Base-by-base conservation (phyloP, 257 asterid species). In the Jasminum sambac region DNA sequence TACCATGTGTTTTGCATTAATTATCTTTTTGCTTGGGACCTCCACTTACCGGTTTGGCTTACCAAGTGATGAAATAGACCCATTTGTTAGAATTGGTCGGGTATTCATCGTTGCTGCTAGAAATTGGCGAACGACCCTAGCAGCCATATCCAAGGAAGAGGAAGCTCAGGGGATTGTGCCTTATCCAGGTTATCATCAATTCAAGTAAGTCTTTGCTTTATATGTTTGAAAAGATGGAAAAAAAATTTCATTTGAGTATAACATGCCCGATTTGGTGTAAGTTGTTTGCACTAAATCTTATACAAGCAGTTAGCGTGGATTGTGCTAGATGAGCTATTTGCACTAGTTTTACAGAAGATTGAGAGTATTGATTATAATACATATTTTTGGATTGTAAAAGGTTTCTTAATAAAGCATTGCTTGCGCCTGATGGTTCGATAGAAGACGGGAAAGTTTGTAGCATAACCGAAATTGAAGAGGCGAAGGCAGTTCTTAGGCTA, bases 381-480 rank as follows among this genome's bases (percentile, higher is more conserved):
- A 11, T 63, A 5, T 14, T 8, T 64, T 64, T 64, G 11, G 11
- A 0, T 10, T 64, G 23, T 19, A 55, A 66, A n/a, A 76, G 73
- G 64, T 71, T 59, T 63, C 80, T 76, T 16, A 36, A 66, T 30
- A 50, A 70, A 68, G 66, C 79, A 1, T 38, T 75, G 66, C 70
- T 75, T 39, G 67, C 68, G 30, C 64, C 40, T 2, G 41, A 65
- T 58, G 76, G 30, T 43, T 12, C 26, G 13, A 10, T 2, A 16
- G 65, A 58, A 63, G 36, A 76, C 16, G 25, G 61, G 11, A 37
- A 44, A 30, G 64, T 36, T 30, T 48, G 23, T 6, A 59, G 19
- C 4, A 26, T 55, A 11, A 11, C 61, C 40, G 68, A 70, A 13
- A 19, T 11, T 38, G 76, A 71, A 71, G 73, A 66, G 17, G 62